phyloP scores from a whole-genome alignment of 345 rosid species.

The Sisymbrium irio region DNA sequence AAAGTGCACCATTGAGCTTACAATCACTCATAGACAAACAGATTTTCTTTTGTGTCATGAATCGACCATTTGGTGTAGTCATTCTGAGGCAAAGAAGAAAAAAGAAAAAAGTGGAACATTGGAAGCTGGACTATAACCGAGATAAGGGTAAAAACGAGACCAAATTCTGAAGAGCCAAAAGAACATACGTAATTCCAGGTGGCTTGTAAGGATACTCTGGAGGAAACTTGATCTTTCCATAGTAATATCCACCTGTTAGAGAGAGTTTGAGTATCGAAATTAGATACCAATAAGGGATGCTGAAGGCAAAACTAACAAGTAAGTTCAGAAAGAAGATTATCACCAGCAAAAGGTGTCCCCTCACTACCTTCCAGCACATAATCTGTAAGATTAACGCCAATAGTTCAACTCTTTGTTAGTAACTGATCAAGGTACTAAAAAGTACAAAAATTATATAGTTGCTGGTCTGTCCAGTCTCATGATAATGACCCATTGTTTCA shows the following conservation, averaged over 20 bases:
- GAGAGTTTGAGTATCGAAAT: background rate
- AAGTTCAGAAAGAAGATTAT: constrained; percentile 21
- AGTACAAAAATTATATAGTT: too few relatives aligned
- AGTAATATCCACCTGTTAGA: constrained; percentile 57
- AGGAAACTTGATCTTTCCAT: constrained; percentile 98
- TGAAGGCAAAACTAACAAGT: constrained; percentile 15
- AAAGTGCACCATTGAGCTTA: constrained; percentile 41
- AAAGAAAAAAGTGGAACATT: background rate
- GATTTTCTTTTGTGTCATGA: constrained; percentile 92
- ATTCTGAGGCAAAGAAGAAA: constrained; percentile 21
- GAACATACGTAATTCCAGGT: constrained; percentile 91
- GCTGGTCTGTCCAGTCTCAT: background rate
- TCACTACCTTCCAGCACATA: constrained; percentile 94
- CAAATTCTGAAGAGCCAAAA: constrained; percentile 22
- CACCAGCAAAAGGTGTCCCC: constrained; percentile 98
- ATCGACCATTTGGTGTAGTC: constrained; percentile 99
- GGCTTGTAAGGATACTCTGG: constrained; percentile 97
- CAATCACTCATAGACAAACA: constrained; percentile 99
- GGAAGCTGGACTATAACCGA: constrained; percentile 1
- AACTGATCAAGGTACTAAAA: background rate
- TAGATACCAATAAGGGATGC: background rate
- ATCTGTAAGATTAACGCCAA: constrained; percentile 44
- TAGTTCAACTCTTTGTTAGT: background rate
- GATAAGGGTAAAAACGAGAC: background rate
- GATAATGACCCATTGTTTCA: background rate